Percentiles rank a stretch among this genome's conserved stretches.
Conservation (phyloP, 768 basidiomycete genomes). For the Tulasnella sp. region DNA sequence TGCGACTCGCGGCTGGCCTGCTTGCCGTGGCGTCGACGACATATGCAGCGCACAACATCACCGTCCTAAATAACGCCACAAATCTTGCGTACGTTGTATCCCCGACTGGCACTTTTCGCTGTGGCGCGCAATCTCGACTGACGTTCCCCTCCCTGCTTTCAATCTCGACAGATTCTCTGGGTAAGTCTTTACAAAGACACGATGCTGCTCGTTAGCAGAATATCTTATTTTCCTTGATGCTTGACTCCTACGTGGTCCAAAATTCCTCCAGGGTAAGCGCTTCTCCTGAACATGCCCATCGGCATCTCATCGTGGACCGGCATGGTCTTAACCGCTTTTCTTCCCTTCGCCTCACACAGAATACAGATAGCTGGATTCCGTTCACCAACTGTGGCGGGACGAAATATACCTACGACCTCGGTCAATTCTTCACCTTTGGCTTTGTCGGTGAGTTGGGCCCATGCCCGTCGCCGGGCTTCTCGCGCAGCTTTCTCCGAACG, state of each 20-base stretch:
- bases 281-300: not conserved
- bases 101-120: not conserved
- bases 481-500: not conserved
- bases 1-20: slow-evolving; percentile 9
- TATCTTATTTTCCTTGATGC: not conserved
- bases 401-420: not conserved
- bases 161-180: not conserved
- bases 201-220: not conserved
- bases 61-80: slow-evolving; percentile 1
- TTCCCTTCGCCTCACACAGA: not conserved
- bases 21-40: not conserved
- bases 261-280: slow-evolving; percentile 7
- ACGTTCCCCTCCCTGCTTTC: not conserved
- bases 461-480: not conserved
- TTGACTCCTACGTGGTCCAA: not conserved
- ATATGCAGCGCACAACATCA: slow-evolving; percentile 17
- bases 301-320: not conserved
- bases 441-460: slow-evolving; percentile 12
- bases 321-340: not conserved
- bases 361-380: not conserved
- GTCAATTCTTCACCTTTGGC: slow-evolving; percentile 2
- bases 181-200: not conserved
- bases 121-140: not conserved
- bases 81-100: not conserved
- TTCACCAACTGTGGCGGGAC: slow-evolving; percentile 23